Evolutionary conservation across 345 rosid species (phyloP).

Genomic region (Eucalyptus albens): DNA sequence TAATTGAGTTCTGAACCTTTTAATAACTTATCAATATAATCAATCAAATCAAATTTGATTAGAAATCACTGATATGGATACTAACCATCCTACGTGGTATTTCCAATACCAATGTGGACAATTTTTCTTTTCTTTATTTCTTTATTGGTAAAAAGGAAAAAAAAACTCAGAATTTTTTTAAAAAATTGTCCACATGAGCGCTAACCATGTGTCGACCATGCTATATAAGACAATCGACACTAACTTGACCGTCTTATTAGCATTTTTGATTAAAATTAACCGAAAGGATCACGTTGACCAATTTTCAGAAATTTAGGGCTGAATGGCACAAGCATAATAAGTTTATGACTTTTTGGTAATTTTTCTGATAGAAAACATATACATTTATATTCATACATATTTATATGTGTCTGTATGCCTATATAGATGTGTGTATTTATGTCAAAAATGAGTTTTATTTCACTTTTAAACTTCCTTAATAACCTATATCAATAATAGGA

Average conservation of each 20-base stretch:
- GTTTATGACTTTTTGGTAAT: too few species aligned
- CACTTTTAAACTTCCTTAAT: background rate
- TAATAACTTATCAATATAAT: too few species aligned
- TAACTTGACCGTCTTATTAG: rapidly evolving
- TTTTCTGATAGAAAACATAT: background rate
- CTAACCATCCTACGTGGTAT: rapidly evolving
- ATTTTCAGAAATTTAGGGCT: too few species aligned
- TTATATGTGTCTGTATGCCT: background rate
- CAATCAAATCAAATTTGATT: background rate
- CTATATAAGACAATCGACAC: too few species aligned
- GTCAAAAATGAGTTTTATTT: background rate
- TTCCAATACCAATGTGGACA: rapidly evolving
- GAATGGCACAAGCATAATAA: background rate
- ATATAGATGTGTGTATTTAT: background rate
- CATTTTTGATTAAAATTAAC: too few species aligned
- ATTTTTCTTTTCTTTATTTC: background rate
- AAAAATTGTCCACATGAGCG: too few species aligned
- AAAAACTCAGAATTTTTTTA: too few species aligned
- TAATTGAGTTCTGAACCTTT: too few species aligned
- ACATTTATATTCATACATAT: background rate
- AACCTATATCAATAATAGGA: background rate
- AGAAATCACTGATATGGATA: too few species aligned
- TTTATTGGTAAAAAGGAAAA: background rate
- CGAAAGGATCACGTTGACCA: rapidly evolving
- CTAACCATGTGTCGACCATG: rapidly evolving